phyloP scores from a whole-genome alignment of 2,329 filamentous ascomycete species.

The Chalaropsis thielavioides region DNA sequence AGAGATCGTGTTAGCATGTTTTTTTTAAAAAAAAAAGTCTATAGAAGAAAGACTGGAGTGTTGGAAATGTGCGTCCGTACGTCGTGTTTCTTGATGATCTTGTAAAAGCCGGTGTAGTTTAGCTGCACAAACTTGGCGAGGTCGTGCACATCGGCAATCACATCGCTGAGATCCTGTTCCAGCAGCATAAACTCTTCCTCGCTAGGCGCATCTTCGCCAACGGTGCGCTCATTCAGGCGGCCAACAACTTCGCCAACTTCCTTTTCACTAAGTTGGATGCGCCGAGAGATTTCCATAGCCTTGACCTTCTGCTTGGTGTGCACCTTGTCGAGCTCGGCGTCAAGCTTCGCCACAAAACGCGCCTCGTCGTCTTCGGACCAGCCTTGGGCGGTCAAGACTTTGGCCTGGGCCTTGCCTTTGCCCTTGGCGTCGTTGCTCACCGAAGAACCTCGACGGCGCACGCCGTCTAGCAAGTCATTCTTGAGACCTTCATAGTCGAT shows the following conservation, averaged over 20 bases:
- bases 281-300: slow-evolving; percentile 83
- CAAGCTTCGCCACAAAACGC: slow-evolving; percentile 71
- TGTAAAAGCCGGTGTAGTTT: slow-evolving; percentile 98
- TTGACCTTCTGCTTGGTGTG: slow-evolving; percentile 97
- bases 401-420: slow-evolving; percentile 24
- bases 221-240: slow-evolving; percentile 50
- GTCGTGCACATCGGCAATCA: slow-evolving; percentile 97
- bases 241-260: slow-evolving; percentile 82
- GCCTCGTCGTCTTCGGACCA: slow-evolving; percentile 92
- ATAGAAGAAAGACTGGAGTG: not conserved
- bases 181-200: slow-evolving; percentile 91
- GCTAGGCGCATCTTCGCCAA: slow-evolving; percentile 42
- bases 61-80: slow-evolving; percentile 33
- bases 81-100: slow-evolving; percentile 99
- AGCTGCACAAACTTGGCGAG: slow-evolving; percentile 95
- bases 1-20: slow-evolving; percentile 19
- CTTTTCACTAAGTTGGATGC: slow-evolving; percentile 74
- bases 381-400: slow-evolving; percentile 30
- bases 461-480: slow-evolving; percentile 60
- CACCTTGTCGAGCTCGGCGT: slow-evolving; percentile 90
- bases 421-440: slow-evolving; percentile 23
- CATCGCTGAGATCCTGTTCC: slow-evolving; percentile 89
- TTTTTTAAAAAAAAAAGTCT: not conserved
- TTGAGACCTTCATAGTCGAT: slow-evolving; percentile 96
- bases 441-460: slow-evolving; percentile 26